Percentiles rank a stretch among this genome's conserved stretches.
Conservation (phyloP, 78 protist species). For the Dictyostelium discoideum region dicty_2.7 NC_007089.4:4869001-4869500, state of each 20-base stretch:
- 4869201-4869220: background rate
- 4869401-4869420: slow-evolving; percentile 25
- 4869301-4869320: slow-evolving; percentile 18
- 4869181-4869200: background rate
- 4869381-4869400: background rate
- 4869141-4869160: background rate
- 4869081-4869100: background rate
- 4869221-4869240: background rate
- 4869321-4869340: slow-evolving; percentile 2
- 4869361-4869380: too few relatives aligned
- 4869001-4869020: slow-evolving; percentile 9
- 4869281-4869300: background rate
- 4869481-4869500: slow-evolving; percentile 79
- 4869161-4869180: background rate
- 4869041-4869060: background rate
- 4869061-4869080: background rate
- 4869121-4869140: background rate
- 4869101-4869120: background rate
- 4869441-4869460: slow-evolving; percentile 56
- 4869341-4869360: too few relatives aligned
- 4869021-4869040: background rate
- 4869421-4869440: slow-evolving; percentile 50
- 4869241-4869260: background rate
- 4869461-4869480: slow-evolving; percentile 74
- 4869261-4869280: background rate